Evolutionary conservation across 2,329 filamentous ascomycete genomes (phyloP).

Genomic region (Fusarium sp.): DNA sequence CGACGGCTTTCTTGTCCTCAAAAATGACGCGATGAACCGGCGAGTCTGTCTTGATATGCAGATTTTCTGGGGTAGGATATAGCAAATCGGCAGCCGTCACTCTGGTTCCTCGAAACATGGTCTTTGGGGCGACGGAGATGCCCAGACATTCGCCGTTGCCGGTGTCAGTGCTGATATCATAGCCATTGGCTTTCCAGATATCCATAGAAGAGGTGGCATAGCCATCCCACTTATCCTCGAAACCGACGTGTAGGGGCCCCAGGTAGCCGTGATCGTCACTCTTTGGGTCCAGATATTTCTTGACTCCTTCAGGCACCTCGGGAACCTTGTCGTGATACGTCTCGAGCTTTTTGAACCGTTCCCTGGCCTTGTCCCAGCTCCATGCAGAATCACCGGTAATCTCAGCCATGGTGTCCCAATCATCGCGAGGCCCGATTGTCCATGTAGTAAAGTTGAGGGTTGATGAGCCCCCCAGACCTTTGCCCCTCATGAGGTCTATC

Average conservation of each 20-base stretch:
- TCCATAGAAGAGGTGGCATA: slow-evolving; percentile 23
- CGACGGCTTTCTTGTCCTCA: slow-evolving; percentile 2
- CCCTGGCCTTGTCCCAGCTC: slow-evolving; percentile 19
- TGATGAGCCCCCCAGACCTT: slow-evolving; percentile 27
- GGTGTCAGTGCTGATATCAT: slow-evolving; percentile 22
- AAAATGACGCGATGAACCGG: slow-evolving; percentile 21
- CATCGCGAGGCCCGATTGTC: slow-evolving; percentile 26
- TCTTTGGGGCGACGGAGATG: slow-evolving; percentile 22
- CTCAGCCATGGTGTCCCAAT: slow-evolving; percentile 26
- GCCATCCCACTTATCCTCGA: slow-evolving; percentile 27
- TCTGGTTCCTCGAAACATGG: slow-evolving; percentile 21
- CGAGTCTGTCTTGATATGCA: slow-evolving; percentile 17
- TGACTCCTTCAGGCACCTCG: slow-evolving; percentile 21
- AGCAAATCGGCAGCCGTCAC: slow-evolving; percentile 22
- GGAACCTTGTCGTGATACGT: slow-evolving; percentile 23
- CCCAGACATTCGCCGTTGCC: slow-evolving; percentile 26
- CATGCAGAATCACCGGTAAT: slow-evolving; percentile 21
- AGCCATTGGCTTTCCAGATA: slow-evolving; percentile 23
- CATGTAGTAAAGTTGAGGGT: slow-evolving; percentile 31
- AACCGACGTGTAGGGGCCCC: slow-evolving; percentile 24
- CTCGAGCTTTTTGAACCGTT: slow-evolving; percentile 24
- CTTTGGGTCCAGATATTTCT: slow-evolving; percentile 23
- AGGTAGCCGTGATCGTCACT: slow-evolving; percentile 18
- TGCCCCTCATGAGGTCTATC: slow-evolving; percentile 27
- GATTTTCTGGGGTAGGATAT: slow-evolving; percentile 7